Evolutionary conservation across 805 yeast species (phyloP).

Genomic region (Candida silvatica): DNA sequence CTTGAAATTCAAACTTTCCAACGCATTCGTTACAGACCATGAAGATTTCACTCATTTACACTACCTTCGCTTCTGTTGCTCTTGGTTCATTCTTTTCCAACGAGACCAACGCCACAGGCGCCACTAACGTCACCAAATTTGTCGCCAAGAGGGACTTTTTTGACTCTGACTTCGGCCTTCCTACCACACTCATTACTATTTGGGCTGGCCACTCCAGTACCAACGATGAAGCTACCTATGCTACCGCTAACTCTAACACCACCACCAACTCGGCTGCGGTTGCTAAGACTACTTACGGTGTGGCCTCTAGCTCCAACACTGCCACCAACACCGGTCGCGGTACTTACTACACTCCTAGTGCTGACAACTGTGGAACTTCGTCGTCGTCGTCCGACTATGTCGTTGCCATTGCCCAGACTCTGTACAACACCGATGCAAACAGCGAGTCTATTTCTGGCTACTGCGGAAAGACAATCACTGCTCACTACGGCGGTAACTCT

Average conservation of each 20-base stretch:
- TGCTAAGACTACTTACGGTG: constrained; percentile 4
- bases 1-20: no score
- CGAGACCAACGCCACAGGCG: no score
- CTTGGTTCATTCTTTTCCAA: no score
- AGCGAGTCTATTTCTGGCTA: constrained; percentile 25
- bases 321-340: constrained; percentile 32
- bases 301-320: constrained; percentile 3
- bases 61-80: no score
- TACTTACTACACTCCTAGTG: constrained; percentile 36
- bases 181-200: no score
- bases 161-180: no score
- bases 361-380: constrained; percentile 43
- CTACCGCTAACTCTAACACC: constrained; percentile 2
- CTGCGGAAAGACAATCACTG: constrained; percentile 44
- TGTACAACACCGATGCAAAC: constrained; percentile 24
- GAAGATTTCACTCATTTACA: no score
- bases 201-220: no score
- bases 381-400: constrained; percentile 33
- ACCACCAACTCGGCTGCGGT: background rate
- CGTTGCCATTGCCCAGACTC: constrained; percentile 38
- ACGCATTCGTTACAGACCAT: no score
- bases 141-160: no score
- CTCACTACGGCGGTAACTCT: constrained; percentile 36
- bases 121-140: no score
- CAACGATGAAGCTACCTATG: constrained; percentile 2